phyloP scores from a whole-genome alignment of 257 asterid genomes.

The Solanum etuberosum region DNA sequence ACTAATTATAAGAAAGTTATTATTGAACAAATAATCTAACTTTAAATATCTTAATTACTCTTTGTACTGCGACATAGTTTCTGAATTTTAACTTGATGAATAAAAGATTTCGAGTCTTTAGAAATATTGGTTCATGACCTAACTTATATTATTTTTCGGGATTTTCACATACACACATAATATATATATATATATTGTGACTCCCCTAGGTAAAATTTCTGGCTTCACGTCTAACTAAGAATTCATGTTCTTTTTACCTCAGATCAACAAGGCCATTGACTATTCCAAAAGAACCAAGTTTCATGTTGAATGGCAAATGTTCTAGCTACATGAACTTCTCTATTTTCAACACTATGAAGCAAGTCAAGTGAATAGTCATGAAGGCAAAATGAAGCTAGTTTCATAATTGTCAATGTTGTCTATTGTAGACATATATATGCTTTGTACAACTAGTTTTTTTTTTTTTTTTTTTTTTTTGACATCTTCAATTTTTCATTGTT shows the following conservation, averaged over 20 bases:
- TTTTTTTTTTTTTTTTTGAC: background rate
- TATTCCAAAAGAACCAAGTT: conserved; percentile 60
- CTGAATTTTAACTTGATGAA: background rate
- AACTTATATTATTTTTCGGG: background rate
- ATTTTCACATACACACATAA: background rate
- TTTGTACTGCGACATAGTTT: too few species aligned
- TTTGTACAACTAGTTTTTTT: background rate
- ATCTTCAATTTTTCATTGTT: background rate
- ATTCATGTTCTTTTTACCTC: background rate
- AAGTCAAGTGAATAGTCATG: background rate
- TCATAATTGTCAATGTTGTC: background rate
- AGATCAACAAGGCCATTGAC: conserved; percentile 78
- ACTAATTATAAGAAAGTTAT: too few species aligned
- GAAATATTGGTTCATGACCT: background rate
- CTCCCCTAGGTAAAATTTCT: background rate
- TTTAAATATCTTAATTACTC: too few species aligned
- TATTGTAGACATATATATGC: background rate
- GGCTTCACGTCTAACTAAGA: background rate
- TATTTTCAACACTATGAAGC: conserved; percentile 6
- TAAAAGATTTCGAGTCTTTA: background rate
- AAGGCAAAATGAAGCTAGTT: background rate
- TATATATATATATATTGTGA: background rate
- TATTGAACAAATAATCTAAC: too few species aligned
- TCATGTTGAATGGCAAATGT: conserved; percentile 31
- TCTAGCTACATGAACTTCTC: conserved; percentile 23